Evolutionary conservation across 257 asterid species (phyloP).

Genomic region (Solanum rostratum): DNA sequence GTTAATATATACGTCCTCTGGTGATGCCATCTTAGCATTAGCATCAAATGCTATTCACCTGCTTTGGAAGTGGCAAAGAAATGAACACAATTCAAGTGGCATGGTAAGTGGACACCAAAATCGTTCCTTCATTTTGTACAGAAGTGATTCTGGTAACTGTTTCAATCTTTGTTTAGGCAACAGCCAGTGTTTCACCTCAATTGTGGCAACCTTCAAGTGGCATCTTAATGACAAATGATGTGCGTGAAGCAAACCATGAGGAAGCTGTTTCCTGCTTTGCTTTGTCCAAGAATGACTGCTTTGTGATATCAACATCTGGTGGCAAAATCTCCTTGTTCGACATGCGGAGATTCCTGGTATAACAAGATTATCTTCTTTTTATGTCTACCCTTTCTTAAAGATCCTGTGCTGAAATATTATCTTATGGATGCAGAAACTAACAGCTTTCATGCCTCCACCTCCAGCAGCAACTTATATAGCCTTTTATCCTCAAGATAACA

Average conservation of each 20-base stretch:
- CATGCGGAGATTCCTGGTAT: constrained; percentile 50
- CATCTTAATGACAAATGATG: constrained; percentile 38
- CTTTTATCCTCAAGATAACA: constrained; percentile 52
- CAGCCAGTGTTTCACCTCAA: constrained; percentile 28
- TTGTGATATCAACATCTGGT: constrained; percentile 52
- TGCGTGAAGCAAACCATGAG: constrained; percentile 29
- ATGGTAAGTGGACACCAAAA: constrained; percentile 32
- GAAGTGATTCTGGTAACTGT: neutral
- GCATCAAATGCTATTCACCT: constrained; percentile 81
- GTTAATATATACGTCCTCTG: constrained; percentile 72
- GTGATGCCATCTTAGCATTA: constrained; percentile 69
- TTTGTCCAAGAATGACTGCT: constrained; percentile 46
- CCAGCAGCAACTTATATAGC: constrained; percentile 54
- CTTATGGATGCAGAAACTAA: constrained; percentile 27
- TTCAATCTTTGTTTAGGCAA: constrained; percentile 15
- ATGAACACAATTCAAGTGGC: constrained; percentile 64
- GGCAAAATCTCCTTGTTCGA: constrained; percentile 48
- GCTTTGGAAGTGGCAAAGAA: constrained; percentile 92
- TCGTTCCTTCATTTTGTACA: neutral
- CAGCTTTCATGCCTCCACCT: constrained; percentile 50
- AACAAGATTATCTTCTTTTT: neutral
- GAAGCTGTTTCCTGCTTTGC: constrained; percentile 46
- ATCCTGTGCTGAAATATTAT: neutral
- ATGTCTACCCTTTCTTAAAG: neutral
- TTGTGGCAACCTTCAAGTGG: constrained; percentile 48